Evolutionary conservation across 2,329 filamentous ascomycete species (phyloP).

Genomic region (Knoxdaviesia capensis): DNA sequence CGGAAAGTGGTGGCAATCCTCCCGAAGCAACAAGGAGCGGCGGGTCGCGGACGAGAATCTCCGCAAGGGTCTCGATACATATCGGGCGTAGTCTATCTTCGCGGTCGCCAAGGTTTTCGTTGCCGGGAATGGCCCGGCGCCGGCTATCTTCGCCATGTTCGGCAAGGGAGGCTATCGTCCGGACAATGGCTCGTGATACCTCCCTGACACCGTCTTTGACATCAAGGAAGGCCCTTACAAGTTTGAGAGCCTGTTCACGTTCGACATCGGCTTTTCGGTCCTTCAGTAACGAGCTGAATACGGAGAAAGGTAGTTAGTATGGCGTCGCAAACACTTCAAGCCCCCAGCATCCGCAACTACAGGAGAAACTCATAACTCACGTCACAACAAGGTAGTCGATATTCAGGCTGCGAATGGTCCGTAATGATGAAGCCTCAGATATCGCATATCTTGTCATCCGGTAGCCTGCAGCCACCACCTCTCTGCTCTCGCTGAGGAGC

Average conservation of each 20-base stretch:
- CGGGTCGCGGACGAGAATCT: constrained; percentile 77
- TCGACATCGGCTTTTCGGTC: constrained; percentile 95
- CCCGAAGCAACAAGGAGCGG: constrained; percentile 63
- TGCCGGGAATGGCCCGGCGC: constrained; percentile 31
- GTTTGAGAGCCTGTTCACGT: constrained; percentile 90
- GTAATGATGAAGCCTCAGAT: constrained; percentile 73
- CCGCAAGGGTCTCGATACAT: constrained; percentile 78
- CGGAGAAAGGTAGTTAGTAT: constrained; percentile 3
- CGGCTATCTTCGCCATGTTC: constrained; percentile 75
- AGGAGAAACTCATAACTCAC: constrained; percentile 13
- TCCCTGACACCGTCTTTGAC: constrained; percentile 84
- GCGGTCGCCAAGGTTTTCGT: constrained; percentile 42
- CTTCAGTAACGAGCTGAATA: constrained; percentile 58
- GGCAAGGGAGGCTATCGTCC: constrained; percentile 78
- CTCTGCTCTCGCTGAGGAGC: constrained; percentile 85
- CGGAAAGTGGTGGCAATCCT: constrained; percentile 71
- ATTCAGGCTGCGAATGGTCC: constrained; percentile 70
- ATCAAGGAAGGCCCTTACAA: constrained; percentile 84
- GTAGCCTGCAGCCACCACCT: constrained; percentile 89
- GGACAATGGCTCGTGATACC: constrained; percentile 67
- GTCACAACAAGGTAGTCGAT: constrained; percentile 85
- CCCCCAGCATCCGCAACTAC: background rate
- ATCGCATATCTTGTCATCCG: constrained; percentile 86
- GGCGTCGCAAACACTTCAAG: background rate
- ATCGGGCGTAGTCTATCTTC: constrained; percentile 79